phyloP scores from a whole-genome alignment of 352 stramenopile genomes.

The Pythium sukuiense region DNA sequence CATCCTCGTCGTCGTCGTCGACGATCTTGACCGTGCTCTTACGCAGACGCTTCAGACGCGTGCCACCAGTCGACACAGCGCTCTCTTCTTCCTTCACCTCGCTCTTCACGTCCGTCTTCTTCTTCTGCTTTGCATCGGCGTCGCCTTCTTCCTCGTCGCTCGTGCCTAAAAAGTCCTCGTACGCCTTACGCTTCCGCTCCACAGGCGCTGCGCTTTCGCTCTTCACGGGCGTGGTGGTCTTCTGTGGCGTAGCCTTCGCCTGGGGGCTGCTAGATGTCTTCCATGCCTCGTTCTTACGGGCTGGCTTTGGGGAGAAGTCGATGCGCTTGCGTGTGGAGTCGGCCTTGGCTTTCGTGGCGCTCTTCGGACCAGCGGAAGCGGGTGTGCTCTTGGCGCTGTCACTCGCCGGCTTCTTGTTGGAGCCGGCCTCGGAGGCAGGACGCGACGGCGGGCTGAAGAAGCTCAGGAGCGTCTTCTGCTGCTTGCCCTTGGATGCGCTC shows the following conservation, averaged over 20 bases:
- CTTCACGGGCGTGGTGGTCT: slow-evolving; percentile 10
- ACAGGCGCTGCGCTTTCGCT: background rate
- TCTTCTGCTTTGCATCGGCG: slow-evolving; percentile 1
- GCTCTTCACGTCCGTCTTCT: slow-evolving; percentile 3
- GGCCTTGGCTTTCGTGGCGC: slow-evolving; percentile 13
- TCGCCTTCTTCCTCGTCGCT: slow-evolving; percentile 63
- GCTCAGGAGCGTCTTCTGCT: slow-evolving; percentile 80
- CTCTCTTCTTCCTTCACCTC: slow-evolving; percentile 25
- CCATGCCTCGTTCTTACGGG: slow-evolving; percentile 7
- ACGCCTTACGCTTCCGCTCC: slow-evolving; percentile 49
- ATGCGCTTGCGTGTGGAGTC: slow-evolving; percentile 58
- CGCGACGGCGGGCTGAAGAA: slow-evolving; percentile 79
- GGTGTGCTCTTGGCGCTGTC: slow-evolving; percentile 9
- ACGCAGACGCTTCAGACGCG: slow-evolving; percentile 25
- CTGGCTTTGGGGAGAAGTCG: slow-evolving; percentile 64
- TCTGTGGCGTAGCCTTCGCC: background rate
- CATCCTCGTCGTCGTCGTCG: slow-evolving; percentile 77
- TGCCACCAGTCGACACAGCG: slow-evolving; percentile 36
- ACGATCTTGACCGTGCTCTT: slow-evolving; percentile 48
- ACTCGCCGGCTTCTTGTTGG: slow-evolving; percentile 9
- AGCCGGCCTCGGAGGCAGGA: slow-evolving; percentile 11
- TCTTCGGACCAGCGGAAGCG: slow-evolving; percentile 5
- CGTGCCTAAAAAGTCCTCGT: slow-evolving; percentile 73
- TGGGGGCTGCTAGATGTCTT: background rate
- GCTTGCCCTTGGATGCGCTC: slow-evolving; percentile 40